Evolutionary conservation across 148 eudicot genomes (phyloP).

Genomic region (Arbutus unedo): DNA sequence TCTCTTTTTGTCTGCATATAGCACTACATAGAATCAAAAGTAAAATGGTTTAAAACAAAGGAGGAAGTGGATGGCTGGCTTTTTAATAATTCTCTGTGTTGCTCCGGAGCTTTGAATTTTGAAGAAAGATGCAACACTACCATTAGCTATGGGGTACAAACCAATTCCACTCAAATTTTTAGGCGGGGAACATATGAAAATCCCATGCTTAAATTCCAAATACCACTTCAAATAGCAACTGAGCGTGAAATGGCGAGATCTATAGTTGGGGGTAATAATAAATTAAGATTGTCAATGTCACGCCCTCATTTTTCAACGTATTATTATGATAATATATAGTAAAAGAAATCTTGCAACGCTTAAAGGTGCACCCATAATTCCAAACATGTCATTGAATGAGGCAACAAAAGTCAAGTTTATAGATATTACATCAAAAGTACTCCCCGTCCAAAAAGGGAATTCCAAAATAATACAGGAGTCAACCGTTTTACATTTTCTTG

Average conservation of each 20-base stretch:
- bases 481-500: too few relatives aligned
- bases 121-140: slow-evolving; percentile 48
- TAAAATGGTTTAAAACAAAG: slow-evolving; percentile 44
- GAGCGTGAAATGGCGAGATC: slow-evolving; percentile 88
- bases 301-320: too few relatives aligned
- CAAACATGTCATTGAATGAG: too few relatives aligned
- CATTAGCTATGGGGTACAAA: slow-evolving; percentile 84
- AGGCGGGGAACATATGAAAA: slow-evolving; percentile 67
- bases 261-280: slow-evolving; percentile 60
- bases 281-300: too few relatives aligned
- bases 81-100: slow-evolving; percentile 58
- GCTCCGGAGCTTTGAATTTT: slow-evolving; percentile 87
- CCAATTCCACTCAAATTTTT: slow-evolving; percentile 62
- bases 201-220: slow-evolving; percentile 79
- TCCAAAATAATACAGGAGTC: too few relatives aligned
- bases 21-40: background rate
- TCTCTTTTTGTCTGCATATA: too few relatives aligned
- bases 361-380: too few relatives aligned
- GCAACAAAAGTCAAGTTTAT: too few relatives aligned
- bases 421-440: too few relatives aligned
- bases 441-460: too few relatives aligned
- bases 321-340: too few relatives aligned
- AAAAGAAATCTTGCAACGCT: too few relatives aligned
- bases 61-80: slow-evolving; percentile 81
- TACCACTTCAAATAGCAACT: slow-evolving; percentile 88